Evolutionary conservation across 73 alveolate genomes (phyloP), one percentile per base, ranked within the genome.

Genomic region (Urostyla sp.): DNA sequence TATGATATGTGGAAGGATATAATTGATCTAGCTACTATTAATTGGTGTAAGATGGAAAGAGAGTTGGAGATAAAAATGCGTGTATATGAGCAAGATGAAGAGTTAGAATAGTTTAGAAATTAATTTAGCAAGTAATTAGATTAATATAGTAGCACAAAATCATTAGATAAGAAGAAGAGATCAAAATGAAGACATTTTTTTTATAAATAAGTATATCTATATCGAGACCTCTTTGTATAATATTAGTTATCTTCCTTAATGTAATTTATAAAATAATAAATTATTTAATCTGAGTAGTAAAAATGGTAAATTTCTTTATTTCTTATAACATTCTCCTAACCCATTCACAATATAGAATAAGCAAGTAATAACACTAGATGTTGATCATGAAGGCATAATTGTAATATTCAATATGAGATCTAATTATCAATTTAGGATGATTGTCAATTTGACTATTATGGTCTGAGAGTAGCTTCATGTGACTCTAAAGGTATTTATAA

Each of bases 391-490:
- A 46, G 94, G 89, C 15, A 48, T 46, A 4, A 82, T 87, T 20
- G 69, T 56, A 23, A 82, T 38, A 30, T 59, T 26, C 44, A 23
- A 59, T n/a, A n/a, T n/a, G n/a, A 59, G 8, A 3, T 24, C 49
- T 27, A 21, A 6, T 8, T 23, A n/a, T 51, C 13, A 56, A 23
- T 56, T 21, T 66, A 66, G 80, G 44, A 66, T 44, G 80, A 66
- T 30, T 37, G 63, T 32, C 73, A 85, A 46, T 85, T 88, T n/a
- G 92, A 88, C 74, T 84, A 28, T 57, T 79, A 63, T 54, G 95
- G 95, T 15, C 49, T 31, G 37, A 30, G 86, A 27, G 37, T 88
- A 26, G 95, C 95, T 21, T 56, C 91, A 0, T 58, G 81, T 38
- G 88, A 77, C 48, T 24, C 61, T 37, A 77, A 77, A 15, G 88